Conservation (phyloP, 805 yeast genomes). For the Metschnikowia gelsemii region DNA sequence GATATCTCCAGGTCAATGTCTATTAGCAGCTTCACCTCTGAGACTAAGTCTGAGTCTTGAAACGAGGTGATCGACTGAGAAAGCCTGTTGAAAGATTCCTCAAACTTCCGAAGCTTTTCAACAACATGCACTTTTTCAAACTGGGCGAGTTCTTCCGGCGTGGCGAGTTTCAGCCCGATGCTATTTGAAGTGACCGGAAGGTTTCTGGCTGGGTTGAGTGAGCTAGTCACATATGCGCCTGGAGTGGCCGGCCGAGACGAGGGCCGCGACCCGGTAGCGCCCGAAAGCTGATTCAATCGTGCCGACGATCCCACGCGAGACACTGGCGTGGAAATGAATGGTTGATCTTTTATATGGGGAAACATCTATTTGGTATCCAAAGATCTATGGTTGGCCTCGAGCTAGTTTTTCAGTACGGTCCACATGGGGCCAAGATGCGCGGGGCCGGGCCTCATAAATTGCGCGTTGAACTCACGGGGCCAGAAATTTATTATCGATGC, state of each 20-base stretch:
- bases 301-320: constrained; percentile 37
- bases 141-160: constrained; percentile 26
- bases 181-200: constrained; percentile 26
- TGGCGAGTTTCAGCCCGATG: constrained; percentile 18
- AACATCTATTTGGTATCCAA: constrained; percentile 22
- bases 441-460: background rate
- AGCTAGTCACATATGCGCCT: constrained; percentile 33
- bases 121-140: constrained; percentile 37
- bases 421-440: background rate
- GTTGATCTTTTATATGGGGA: constrained; percentile 30
- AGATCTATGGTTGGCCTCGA: background rate
- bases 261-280: constrained; percentile 9
- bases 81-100: constrained; percentile 27
- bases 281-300: constrained; percentile 28
- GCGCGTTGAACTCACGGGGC: too few relatives aligned
- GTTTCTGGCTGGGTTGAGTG: constrained; percentile 39
- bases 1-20: constrained; percentile 27
- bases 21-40: constrained; percentile 28
- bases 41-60: constrained; percentile 30
- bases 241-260: constrained; percentile 21
- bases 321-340: constrained; percentile 34
- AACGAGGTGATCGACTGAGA: constrained; percentile 34
- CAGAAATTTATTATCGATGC: too few relatives aligned
- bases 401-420: background rate
- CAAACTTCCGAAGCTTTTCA: constrained; percentile 32